phyloP scores from a whole-genome alignment of 345 rosid species.

The Noccaea bulbosa region DNA sequence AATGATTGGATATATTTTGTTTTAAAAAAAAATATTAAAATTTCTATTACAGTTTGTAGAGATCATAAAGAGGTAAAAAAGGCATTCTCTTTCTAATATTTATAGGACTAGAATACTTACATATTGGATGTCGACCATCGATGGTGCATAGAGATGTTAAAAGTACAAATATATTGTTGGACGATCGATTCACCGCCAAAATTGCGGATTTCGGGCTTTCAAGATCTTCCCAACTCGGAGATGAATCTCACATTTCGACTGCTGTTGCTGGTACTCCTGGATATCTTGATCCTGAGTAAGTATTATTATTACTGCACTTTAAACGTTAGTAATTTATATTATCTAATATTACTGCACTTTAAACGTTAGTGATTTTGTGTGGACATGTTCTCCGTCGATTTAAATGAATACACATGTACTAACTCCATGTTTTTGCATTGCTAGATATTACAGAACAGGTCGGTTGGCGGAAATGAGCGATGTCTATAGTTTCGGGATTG shows the following conservation, averaged over 20 bases:
- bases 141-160: constrained; percentile 29
- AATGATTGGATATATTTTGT: no score
- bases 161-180: constrained; percentile 39
- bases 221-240: constrained; percentile 32
- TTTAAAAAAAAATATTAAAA: no score
- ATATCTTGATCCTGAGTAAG: constrained; percentile 41
- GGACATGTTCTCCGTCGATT: not conserved
- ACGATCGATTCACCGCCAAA: constrained; percentile 45
- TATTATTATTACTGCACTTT: not conserved
- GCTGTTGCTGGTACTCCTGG: constrained; percentile 43
- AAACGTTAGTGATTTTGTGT: not conserved
- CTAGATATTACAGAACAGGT: constrained; percentile 34
- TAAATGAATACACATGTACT: not conserved
- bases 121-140: constrained; percentile 15
- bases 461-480: constrained; percentile 51
- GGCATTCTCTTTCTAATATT: not conserved
- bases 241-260: constrained; percentile 18
- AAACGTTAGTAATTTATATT: no score
- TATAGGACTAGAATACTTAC: constrained; percentile 16
- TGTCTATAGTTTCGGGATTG: constrained; percentile 55
- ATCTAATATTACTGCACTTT: no score
- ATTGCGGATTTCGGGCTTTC: constrained; percentile 40
- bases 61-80: no score
- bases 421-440: not conserved
- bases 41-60: no score